Percentiles rank a stretch among this genome's conserved stretches.
These are phyloP conservation scores for Ormosia semicastrata DNA, from an alignment of 306 rosid genomes.

Conservation along the genomic window DNA sequence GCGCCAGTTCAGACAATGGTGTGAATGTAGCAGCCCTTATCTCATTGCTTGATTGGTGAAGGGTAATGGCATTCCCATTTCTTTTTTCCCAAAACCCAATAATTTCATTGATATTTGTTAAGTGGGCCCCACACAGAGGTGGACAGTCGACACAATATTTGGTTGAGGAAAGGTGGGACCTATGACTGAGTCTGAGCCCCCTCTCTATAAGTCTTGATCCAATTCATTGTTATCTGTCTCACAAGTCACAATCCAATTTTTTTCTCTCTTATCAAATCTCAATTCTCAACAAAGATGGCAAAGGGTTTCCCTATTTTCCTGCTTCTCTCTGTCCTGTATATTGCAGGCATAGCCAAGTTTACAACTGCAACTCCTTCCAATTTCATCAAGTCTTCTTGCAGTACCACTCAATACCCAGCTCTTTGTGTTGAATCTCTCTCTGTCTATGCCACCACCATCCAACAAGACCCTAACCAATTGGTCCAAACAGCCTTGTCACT, in stretches of 20 bases:
- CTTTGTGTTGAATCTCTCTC: conserved; percentile 39
- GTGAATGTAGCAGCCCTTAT: background rate
- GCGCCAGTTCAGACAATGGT: background rate
- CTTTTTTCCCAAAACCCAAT: background rate
- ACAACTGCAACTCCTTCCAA: background rate
- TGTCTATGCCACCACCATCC: conserved; percentile 34
- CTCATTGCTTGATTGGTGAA: background rate
- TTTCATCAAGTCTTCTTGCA: conserved; percentile 44
- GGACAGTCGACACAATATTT: background rate
- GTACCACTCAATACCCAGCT: conserved; percentile 33
- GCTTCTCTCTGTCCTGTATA: background rate
- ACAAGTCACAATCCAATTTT: background rate
- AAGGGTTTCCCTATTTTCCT: background rate
- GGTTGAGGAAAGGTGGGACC: background rate
- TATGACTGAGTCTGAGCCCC: background rate
- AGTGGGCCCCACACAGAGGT: background rate
- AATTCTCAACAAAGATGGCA: conserved; percentile 17
- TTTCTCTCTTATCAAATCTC: background rate
- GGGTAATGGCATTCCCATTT: background rate
- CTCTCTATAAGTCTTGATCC: conserved; percentile 3
- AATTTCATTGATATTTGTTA: background rate
- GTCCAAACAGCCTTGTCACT: conserved; percentile 43
- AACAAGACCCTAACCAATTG: conserved; percentile 34
- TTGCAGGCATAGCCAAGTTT: background rate
- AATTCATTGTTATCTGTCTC: background rate